phyloP scores from a whole-genome alignment of 2,329 filamentous ascomycete species.

The Fusarium buharicum region DNA sequence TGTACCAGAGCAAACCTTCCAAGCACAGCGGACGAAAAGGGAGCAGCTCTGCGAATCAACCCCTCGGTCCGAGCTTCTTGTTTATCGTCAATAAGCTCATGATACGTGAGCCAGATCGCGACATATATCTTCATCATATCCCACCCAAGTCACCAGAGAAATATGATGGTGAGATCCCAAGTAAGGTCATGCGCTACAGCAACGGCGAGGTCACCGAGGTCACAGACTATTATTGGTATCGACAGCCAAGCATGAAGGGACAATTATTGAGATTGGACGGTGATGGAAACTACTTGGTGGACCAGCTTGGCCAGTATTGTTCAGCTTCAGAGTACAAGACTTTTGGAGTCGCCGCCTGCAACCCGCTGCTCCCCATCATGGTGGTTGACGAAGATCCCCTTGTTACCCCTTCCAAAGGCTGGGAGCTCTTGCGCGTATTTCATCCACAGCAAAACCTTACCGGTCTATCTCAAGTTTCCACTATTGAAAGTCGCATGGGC shows the following conservation, averaged over 20 bases:
- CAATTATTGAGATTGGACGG: slow-evolving; percentile 1
- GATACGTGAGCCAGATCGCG: slow-evolving; percentile 23
- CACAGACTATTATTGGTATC: slow-evolving; percentile 38
- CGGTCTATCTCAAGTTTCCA: slow-evolving; percentile 48
- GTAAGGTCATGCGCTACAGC: slow-evolving; percentile 52
- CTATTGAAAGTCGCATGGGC: slow-evolving; percentile 29
- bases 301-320: background rate
- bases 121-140: slow-evolving; percentile 41
- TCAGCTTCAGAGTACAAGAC: slow-evolving; percentile 36
- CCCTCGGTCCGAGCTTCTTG: slow-evolving; percentile 47
- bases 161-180: slow-evolving; percentile 46
- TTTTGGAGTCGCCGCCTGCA: slow-evolving; percentile 52
- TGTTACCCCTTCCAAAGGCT: slow-evolving; percentile 15
- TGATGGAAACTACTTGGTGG: background rate
- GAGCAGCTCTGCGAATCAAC: slow-evolving; percentile 8
- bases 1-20: slow-evolving; percentile 10
- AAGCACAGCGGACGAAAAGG: slow-evolving; percentile 23
- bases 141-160: slow-evolving; percentile 42
- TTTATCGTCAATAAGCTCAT: slow-evolving; percentile 54
- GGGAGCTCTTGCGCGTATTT: slow-evolving; percentile 48
- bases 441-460: slow-evolving; percentile 13
- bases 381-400: slow-evolving; percentile 41
- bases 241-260: slow-evolving; percentile 4
- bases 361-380: slow-evolving; percentile 51
- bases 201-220: slow-evolving; percentile 46